Base-by-base conservation (phyloP, 1,139 yeast species). In the Pichia sp. region DNA sequence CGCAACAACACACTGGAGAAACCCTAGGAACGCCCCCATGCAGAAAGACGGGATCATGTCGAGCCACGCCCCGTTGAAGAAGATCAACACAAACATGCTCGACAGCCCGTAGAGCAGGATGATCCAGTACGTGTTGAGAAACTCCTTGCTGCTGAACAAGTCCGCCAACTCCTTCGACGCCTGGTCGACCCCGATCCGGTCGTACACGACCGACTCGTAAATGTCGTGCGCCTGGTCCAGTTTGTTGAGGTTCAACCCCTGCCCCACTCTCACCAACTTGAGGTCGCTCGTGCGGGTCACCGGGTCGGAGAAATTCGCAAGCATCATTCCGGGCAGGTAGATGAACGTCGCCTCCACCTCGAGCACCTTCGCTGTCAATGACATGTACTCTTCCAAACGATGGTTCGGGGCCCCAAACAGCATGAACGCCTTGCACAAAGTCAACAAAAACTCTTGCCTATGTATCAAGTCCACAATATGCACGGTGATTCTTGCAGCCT, bases 361-460 rank as follows among this genome's bases (percentile, higher is more conserved):
- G 57, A 92, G 75, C 4, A 90, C 96, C 56, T 95, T 77, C 15
- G 95, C 82, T 0, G 97, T 90, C 85, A 87, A 85, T 34, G 83
- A 78, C 85, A 92, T 80, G 68, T 89, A 90, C 66, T 90, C 97
- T 67, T 92, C 98, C 53, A 92, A 73, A 62, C 98, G 78, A 69
- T 92, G 97, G 3, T 96, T 90, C 4, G 98, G 98, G 0, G 97
- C 97, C 13, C 98, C 98, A 67, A 81, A 92, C 59, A 86, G 71
- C 97, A 92, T 90, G 55, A 92, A 76, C 0, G 96, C 95, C 53
- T 87, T 82, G 67, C 97, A 92, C 76, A 92, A 79, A 47, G 92
- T 78, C 64, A 90, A 72, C 55, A 92, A 82, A 64, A 92, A 92
- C 57, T 90, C 76, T 67, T 90, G 97, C 57, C 97, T 78, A 64